Evolutionary conservation across 1,284 basidiomycete species (phyloP).

Genomic region (Ganoderma leucocontextum): DNA sequence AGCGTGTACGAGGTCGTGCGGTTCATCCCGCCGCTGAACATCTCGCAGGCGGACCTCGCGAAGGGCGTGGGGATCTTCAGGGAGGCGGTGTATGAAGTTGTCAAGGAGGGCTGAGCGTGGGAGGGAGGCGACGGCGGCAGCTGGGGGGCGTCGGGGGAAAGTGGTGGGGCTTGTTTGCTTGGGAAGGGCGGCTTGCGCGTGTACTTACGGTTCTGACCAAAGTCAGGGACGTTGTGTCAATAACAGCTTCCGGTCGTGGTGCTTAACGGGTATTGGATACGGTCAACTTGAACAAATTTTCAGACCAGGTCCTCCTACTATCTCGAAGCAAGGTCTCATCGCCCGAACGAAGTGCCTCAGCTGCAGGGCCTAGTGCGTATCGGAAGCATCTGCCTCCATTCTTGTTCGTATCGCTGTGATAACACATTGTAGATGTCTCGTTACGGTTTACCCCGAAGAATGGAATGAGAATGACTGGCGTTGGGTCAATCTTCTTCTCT

Average conservation of each 20-base stretch:
- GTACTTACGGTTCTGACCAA: too few relatives aligned
- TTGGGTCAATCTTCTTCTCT: neutral
- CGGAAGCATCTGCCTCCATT: neutral
- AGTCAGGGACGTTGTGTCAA: too few relatives aligned
- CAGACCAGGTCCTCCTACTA: neutral
- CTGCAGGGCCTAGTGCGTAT: neutral
- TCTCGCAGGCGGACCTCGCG: conserved; percentile 67
- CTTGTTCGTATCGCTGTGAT: neutral
- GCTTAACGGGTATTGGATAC: too few relatives aligned
- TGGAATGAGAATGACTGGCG: neutral
- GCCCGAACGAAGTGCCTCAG: neutral
- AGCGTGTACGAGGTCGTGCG: conserved; percentile 82
- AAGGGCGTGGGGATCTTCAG: conserved; percentile 68
- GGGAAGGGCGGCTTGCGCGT: neutral
- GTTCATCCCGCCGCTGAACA: conserved; percentile 81
- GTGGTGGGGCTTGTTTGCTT: neutral
- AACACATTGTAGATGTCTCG: neutral
- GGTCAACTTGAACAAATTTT: neutral
- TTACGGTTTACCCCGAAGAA: neutral
- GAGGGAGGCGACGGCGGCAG: neutral
- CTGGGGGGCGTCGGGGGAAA: neutral
- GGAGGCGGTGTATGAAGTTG: conserved; percentile 69
- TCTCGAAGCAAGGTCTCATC: neutral
- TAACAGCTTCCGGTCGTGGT: too few relatives aligned
- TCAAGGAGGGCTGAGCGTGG: conserved; percentile 49